These are phyloP conservation scores for Hypoxylon perforatum DNA, from an alignment of 495 filamentous ascomycete species.

Conservation along the genomic window DNA sequence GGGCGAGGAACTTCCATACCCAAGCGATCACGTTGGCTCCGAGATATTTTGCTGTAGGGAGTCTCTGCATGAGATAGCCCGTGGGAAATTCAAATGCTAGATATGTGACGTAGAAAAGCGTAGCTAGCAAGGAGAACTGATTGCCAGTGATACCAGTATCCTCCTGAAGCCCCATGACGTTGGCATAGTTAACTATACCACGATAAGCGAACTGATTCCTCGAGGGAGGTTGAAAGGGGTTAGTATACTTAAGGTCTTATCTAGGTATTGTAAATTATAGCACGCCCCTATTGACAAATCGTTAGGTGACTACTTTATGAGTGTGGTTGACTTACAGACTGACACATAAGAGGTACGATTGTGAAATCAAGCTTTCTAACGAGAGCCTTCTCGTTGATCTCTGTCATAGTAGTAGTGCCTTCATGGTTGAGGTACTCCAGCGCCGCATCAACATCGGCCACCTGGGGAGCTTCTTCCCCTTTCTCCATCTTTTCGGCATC, in stretches of 20 bases:
- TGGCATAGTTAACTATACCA: constrained; percentile 39
- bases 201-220: background rate
- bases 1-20: constrained; percentile 7
- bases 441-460: constrained; percentile 33
- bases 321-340: background rate
- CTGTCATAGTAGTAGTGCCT: constrained; percentile 24
- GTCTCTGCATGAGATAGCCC: constrained; percentile 64
- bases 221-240: background rate
- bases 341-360: constrained; percentile 42
- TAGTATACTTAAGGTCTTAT: constrained; percentile 37
- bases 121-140: constrained; percentile 37
- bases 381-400: constrained; percentile 39
- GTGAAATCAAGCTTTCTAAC: constrained; percentile 39
- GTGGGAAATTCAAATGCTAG: constrained; percentile 54
- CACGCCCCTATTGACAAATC: constrained; percentile 24
- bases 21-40: constrained; percentile 67
- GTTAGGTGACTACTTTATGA: background rate
- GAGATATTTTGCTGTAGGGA: constrained; percentile 68
- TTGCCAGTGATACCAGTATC: constrained; percentile 39
- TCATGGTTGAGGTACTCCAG: constrained; percentile 37
- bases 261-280: constrained; percentile 42
- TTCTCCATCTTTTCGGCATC: constrained; percentile 3
- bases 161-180: constrained; percentile 42
- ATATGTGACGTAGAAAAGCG: constrained; percentile 40
- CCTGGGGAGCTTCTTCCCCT: constrained; percentile 24